phyloP scores from a whole-genome alignment of 352 stramenopile genomes.

The Phytophthora europaea region DNA sequence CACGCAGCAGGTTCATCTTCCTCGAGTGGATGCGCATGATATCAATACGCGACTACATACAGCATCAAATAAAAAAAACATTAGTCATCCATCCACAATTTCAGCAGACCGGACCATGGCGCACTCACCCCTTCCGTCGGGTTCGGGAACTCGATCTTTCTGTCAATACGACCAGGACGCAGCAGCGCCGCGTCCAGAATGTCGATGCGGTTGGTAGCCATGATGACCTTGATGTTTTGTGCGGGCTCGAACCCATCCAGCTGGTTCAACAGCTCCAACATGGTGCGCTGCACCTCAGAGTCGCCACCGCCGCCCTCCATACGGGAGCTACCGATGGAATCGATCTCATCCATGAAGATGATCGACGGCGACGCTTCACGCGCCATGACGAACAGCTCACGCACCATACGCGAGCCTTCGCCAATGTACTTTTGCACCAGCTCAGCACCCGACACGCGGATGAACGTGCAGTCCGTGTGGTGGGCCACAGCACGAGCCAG shows the following conservation, averaged over 20 bases:
- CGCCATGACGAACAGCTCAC: slow-evolving; percentile 99
- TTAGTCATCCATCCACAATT: slow-evolving; percentile 15
- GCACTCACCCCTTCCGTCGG: slow-evolving; percentile 94
- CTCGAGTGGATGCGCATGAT: slow-evolving; percentile 99
- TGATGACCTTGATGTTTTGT: slow-evolving; percentile 99
- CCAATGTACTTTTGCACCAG: slow-evolving; percentile 99
- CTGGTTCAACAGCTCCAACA: slow-evolving; percentile 99
- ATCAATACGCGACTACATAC: slow-evolving; percentile 89
- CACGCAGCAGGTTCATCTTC: slow-evolving; percentile 99
- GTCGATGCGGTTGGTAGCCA: slow-evolving; percentile 99
- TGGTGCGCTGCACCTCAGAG: slow-evolving; percentile 99
- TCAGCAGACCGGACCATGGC: background rate
- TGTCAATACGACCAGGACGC: slow-evolving; percentile 98
- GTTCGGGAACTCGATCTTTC: slow-evolving; percentile 99
- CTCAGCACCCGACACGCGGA: slow-evolving; percentile 98
- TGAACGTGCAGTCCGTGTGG: slow-evolving; percentile 99
- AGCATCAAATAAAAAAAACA: slow-evolving; percentile 13
- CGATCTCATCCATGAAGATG: slow-evolving; percentile 99
- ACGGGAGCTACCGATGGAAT: slow-evolving; percentile 97
- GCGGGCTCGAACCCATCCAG: slow-evolving; percentile 97
- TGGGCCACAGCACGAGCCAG: slow-evolving; percentile 98
- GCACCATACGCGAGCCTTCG: slow-evolving; percentile 98
- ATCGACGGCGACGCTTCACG: slow-evolving; percentile 97
- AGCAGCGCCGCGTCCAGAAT: slow-evolving; percentile 98
- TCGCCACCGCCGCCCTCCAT: slow-evolving; percentile 96